These are phyloP conservation scores for Alternaria solani DNA, from an alignment of 2,329 filamentous ascomycete genomes.

Conservation along the genomic window DNA sequence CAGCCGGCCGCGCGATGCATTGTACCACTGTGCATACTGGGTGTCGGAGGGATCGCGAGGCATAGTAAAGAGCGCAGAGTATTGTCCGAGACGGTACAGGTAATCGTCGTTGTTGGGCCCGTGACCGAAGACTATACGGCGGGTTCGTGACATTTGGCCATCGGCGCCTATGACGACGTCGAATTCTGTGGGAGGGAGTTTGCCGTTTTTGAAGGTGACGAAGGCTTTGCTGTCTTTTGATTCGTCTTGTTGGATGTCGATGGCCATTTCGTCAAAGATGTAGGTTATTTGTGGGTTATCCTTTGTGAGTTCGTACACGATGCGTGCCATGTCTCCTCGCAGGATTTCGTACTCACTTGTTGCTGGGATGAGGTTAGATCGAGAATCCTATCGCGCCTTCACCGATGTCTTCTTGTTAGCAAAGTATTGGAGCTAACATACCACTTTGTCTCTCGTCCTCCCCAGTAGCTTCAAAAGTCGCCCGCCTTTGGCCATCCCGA, in stretches of 20 bases:
- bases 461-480: constrained; percentile 45
- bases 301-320: constrained; percentile 58
- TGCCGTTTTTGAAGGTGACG: constrained; percentile 51
- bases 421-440: background rate
- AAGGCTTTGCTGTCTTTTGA: constrained; percentile 40
- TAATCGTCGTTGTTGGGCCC: constrained; percentile 29
- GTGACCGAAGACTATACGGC: constrained; percentile 32
- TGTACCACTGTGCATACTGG: constrained; percentile 38
- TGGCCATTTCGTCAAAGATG: constrained; percentile 45
- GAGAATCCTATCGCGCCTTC: background rate
- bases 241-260: constrained; percentile 26
- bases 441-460: background rate
- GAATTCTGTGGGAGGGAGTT: constrained; percentile 20
- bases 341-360: constrained; percentile 69
- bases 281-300: constrained; percentile 40
- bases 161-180: constrained; percentile 45
- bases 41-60: constrained; percentile 29
- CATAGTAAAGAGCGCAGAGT: constrained; percentile 45
- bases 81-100: constrained; percentile 32
- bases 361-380: constrained; percentile 31
- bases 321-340: constrained; percentile 62
- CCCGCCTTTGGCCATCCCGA: constrained; percentile 30
- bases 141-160: constrained; percentile 41
- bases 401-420: background rate
- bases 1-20: constrained; percentile 29